Evolutionary conservation across 768 basidiomycete species (phyloP), one percentile per base, ranked within the genome.

Genomic region (Trametes cinnabarina): DNA sequence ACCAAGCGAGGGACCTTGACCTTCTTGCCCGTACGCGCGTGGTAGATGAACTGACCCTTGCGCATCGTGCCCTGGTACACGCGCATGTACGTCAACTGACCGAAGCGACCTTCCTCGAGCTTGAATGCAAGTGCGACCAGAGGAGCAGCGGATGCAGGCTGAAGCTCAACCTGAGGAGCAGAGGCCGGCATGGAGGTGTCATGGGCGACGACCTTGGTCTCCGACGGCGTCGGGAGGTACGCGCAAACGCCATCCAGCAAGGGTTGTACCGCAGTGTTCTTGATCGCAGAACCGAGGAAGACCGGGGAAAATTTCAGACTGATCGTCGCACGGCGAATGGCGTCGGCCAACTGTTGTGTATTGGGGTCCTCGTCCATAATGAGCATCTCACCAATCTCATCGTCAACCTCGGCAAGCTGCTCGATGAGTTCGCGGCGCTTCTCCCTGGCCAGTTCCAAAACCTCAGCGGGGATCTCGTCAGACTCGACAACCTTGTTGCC

Each of bases 51-150:
- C 62, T 80, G 82, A 2, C 91, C 85, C 73, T 91, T 90, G 76
- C 87, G 94, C 71, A 99, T 72, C 37, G 84, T 91, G 28, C 97
- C 97, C 72, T 98, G 97, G 67, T 99, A 99, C 54, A 99, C 91
- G 19, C 97, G 80, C 86, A 99, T 94, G 72, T 99, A 99, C 0
- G 97, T 99, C 68, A 99, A 75, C 73, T 99, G 97, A 10, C 97
- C 97, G 69, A 92, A 99, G 22, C 92, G 82, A 4, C 96, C 95
- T 76, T 99, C 97, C 72, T 99, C 97, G 43, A 99, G 79, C 77
- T 99, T 99, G 83, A 99, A 99, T 12, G 97, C 97, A 48, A 99
- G 77, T 8, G 91, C 95, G 58, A 99, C 90, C 26, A 98, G 79
- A 3, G 95, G 92, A 0, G 92, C 92, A 26, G 85, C 81, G 0